Base-by-base conservation (phyloP, 1,284 basidiomycete species). In the Puccinia coronata region DNA sequence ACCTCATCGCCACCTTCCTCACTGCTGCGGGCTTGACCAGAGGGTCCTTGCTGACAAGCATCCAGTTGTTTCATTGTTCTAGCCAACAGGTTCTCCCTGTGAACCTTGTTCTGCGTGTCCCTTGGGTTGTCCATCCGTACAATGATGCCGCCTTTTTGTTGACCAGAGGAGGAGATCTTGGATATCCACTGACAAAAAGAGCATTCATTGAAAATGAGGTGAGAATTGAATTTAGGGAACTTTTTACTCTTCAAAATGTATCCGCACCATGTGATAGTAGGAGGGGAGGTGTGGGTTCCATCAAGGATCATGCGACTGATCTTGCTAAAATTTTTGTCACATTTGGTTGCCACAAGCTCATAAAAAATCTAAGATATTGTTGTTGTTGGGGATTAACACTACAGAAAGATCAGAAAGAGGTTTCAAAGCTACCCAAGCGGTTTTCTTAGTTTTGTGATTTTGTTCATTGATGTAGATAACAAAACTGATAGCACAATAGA, bases 181-280 rank as follows among this genome's bases (percentile, higher is more conserved):
- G 20, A 0, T 41, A 49, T 70, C 43, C 67, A 70, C 20, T 49
- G 12, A 8, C 1, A 6, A 11, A 70, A 70, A 6, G 47, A 70
- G 28, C 2, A 3, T 2, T 47, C 4, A 39, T 70, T 39, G 25
- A 49, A 49, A 1, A 70, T 11, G 4, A 23, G 14, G 5, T 28
- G 47, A 25, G 67, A 25, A 49, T 47, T 47, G 1, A 12, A 16
- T 70, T 70, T 70, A 9, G 65, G 39, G 14, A n/a, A 41, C 25
- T 69, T 47, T 9, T 47, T 49, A 39, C 34, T 70, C n/a, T 70
- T 70, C 8, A 70, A 8, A 3, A 70, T 49, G n/a, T 70, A 70
- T 1, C 28, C 67, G 31, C 9, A 5, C 67, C 67, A 70, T 14
- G 67, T 47, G 2, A 70, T 49, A 9, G 41, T 70, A 1, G n/a